Conservation (phyloP, 441 rosid genomes). For the Corymbia citriodora region DNA sequence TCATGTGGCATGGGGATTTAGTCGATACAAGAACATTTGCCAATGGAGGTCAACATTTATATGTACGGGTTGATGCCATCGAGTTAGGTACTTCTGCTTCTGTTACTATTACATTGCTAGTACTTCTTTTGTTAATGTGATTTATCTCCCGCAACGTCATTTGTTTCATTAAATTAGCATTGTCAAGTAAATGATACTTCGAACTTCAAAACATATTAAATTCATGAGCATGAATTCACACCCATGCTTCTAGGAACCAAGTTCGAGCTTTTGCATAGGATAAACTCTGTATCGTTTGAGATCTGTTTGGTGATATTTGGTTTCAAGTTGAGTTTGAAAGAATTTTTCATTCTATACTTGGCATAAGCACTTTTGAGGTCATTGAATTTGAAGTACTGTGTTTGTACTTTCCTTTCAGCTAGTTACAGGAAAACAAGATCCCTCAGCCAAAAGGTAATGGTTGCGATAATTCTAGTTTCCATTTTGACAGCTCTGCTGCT, state of each 20-base stretch:
- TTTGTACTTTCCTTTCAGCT: neutral
- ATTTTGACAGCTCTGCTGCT: neutral
- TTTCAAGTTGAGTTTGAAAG: neutral
- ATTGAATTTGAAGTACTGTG: neutral
- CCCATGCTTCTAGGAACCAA: neutral
- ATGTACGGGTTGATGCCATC: neutral
- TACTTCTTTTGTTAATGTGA: neutral
- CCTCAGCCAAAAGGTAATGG: neutral
- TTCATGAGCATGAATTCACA: neutral
- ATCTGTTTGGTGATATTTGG: neutral
- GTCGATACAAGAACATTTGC: neutral
- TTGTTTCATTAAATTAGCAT: neutral
- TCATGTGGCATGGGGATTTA: neutral
- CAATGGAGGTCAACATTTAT: neutral
- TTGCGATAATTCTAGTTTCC: neutral
- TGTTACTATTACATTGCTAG: neutral
- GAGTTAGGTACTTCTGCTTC: neutral
- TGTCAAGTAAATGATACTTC: neutral
- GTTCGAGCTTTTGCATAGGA: neutral
- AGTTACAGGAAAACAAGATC: neutral
- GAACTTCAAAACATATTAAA: neutral
- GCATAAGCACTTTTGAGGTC: neutral
- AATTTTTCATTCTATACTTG: neutral
- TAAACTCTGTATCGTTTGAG: neutral
- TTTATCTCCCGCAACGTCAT: neutral